These are phyloP conservation scores for Posidonia australis DNA, from an alignment of 106 monocot species.

Conservation along the genomic window DNA sequence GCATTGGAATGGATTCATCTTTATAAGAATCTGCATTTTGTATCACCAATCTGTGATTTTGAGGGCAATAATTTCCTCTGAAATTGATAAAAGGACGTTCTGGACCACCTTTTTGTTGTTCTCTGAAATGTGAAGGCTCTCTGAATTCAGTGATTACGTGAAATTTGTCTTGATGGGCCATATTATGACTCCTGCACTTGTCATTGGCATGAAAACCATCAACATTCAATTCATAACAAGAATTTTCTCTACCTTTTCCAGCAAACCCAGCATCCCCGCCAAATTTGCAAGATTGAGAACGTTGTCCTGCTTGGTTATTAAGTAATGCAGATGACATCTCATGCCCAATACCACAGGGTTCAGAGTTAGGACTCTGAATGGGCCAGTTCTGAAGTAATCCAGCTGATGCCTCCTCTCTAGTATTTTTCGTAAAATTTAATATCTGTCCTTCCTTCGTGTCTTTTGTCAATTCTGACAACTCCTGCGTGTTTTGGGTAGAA, in stretches of 20 bases:
- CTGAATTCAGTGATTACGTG: constrained; percentile 1
- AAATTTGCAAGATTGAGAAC: constrained; percentile 2
- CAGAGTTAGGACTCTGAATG: neutral
- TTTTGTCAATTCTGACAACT: constrained; percentile 11
- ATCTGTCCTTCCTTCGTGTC: constrained; percentile 6
- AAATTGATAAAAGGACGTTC: constrained; percentile 8
- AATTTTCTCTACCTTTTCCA: neutral
- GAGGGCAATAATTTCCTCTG: constrained; percentile 4
- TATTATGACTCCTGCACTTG: neutral
- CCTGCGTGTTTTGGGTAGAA: constrained; percentile 5
- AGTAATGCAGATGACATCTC: constrained; percentile 6
- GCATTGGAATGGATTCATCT: constrained; percentile 1
- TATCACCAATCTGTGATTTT: constrained; percentile 6
- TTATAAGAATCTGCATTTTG: constrained; percentile 4
- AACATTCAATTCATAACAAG: neutral
- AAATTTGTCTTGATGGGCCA: neutral
- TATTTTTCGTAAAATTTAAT: neutral
- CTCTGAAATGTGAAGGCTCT: constrained; percentile 12
- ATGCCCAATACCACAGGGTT: neutral
- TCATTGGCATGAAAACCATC: neutral
- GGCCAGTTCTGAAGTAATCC: constrained; percentile 1
- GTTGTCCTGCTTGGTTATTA: constrained; percentile 1
- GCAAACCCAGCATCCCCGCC: constrained; percentile 1
- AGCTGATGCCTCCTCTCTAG: neutral
- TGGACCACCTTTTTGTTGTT: constrained; percentile 7